phyloP scores from a whole-genome alignment of 192 early-diverging fungal species.

The Podila epicladia region DNA sequence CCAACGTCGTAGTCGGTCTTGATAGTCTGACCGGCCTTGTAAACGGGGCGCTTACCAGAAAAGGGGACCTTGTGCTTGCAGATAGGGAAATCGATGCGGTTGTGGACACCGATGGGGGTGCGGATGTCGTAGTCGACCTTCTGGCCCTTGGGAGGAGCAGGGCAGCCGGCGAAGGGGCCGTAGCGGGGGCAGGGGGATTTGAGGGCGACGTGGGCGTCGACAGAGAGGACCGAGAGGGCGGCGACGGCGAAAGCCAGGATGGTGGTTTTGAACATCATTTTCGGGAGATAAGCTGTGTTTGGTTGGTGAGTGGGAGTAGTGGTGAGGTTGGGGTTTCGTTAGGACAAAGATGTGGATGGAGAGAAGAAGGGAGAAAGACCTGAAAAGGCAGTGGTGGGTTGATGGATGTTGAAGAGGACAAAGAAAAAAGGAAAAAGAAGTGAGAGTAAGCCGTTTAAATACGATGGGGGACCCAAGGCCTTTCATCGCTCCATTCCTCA shows the following conservation, averaged over 20 bases:
- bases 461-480: neutral
- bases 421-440: neutral
- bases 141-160: constrained; percentile 55
- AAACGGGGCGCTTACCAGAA: constrained; percentile 32
- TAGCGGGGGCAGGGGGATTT: constrained; percentile 58
- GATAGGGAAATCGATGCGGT: constrained; percentile 34
- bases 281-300: neutral
- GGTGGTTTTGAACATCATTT: constrained; percentile 28
- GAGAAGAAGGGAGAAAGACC: neutral
- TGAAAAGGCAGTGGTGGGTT: neutral
- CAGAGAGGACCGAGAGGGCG: constrained; percentile 30
- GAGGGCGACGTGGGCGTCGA: constrained; percentile 56
- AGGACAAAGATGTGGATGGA: neutral
- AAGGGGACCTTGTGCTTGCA: constrained; percentile 60
- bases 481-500: neutral
- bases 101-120: constrained; percentile 51
- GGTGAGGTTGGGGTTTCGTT: constrained; percentile 2
- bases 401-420: neutral
- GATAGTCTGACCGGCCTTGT: constrained; percentile 63
- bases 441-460: neutral
- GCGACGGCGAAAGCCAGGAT: constrained; percentile 25
- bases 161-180: constrained; percentile 50
- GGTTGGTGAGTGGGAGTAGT: neutral
- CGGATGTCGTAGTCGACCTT: constrained; percentile 58
- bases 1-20: constrained; percentile 61